These are phyloP conservation scores for Boletus sp. DNA, from an alignment of 768 basidiomycete genomes.

Conservation along the genomic window DNA sequence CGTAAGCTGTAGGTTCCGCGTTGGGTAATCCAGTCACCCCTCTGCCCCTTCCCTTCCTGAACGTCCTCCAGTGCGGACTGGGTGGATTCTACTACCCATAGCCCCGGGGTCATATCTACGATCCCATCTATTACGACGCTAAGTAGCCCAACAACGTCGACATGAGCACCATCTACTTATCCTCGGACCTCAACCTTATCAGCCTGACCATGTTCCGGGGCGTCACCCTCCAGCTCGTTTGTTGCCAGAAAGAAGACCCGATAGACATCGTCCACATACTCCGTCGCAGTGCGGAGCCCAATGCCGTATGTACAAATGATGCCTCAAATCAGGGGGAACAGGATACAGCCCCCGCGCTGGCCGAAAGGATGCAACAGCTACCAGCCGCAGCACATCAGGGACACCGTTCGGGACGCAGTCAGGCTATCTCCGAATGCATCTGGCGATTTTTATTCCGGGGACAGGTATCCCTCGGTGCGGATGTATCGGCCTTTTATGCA, in stretches of 20 bases:
- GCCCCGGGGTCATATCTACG: slow-evolving; percentile 38
- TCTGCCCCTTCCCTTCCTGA: neutral
- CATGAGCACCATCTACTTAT: slow-evolving; percentile 55
- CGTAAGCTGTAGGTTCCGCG: slow-evolving; percentile 40
- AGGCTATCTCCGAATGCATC: slow-evolving; percentile 15
- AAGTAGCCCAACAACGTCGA: slow-evolving; percentile 48
- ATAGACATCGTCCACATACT: slow-evolving; percentile 65
- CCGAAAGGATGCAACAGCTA: slow-evolving; percentile 60
- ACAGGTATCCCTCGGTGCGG: neutral
- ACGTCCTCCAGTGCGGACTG: slow-evolving; percentile 43
- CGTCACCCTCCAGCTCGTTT: slow-evolving; percentile 69
- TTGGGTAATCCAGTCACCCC: slow-evolving; percentile 36
- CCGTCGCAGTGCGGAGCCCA: slow-evolving; percentile 53
- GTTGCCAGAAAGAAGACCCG: slow-evolving; percentile 61
- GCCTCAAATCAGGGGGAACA: slow-evolving; percentile 47
- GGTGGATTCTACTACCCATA: slow-evolving; percentile 58
- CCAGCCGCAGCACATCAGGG: slow-evolving; percentile 39
- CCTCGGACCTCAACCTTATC: slow-evolving; percentile 51
- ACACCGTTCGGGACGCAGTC: slow-evolving; percentile 55
- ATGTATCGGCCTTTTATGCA: slow-evolving; percentile 10
- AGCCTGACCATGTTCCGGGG: slow-evolving; percentile 71
- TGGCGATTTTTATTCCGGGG: slow-evolving; percentile 11
- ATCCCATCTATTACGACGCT: slow-evolving; percentile 59
- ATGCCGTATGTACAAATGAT: slow-evolving; percentile 51
- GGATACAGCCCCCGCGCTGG: slow-evolving; percentile 57